Conservation (phyloP, 345 rosid species). For the Excoecaria agallocha region DNA sequence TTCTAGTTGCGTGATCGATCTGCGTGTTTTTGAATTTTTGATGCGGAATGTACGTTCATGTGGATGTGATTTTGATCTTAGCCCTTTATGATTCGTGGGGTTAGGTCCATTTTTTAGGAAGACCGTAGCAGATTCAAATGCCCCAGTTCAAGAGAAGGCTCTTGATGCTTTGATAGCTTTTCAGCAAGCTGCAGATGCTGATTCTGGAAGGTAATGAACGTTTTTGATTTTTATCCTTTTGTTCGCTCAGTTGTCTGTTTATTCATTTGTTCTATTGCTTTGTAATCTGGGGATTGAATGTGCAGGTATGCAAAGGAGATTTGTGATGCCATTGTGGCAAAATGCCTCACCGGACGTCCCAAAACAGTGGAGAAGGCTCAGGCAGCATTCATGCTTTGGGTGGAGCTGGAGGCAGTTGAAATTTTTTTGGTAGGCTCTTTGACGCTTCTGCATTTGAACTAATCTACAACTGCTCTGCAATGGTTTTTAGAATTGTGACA, state of each 20-base stretch:
- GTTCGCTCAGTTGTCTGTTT: slow-evolving; percentile 13
- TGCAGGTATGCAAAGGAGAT: slow-evolving; percentile 85
- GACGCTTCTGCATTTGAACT: background rate
- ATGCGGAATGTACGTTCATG: slow-evolving; percentile 31
- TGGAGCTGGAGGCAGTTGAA: slow-evolving; percentile 94
- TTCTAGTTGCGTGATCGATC: slow-evolving; percentile 36
- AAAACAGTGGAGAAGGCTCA: slow-evolving; percentile 97
- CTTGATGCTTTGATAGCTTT: slow-evolving; percentile 92
- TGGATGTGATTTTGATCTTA: background rate
- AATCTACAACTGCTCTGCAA: background rate
- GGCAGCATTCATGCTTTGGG: slow-evolving; percentile 91
- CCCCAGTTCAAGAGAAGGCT: slow-evolving; percentile 98
- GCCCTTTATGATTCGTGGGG: background rate
- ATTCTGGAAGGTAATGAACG: slow-evolving; percentile 69
- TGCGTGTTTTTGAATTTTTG: slow-evolving; percentile 5
- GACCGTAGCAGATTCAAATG: slow-evolving; percentile 97
- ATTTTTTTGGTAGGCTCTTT: slow-evolving; percentile 61
- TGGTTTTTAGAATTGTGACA: background rate
- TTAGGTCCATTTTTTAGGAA: slow-evolving; percentile 83
- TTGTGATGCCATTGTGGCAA: slow-evolving; percentile 88
- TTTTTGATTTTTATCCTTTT: slow-evolving; percentile 2
- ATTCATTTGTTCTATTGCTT: background rate
- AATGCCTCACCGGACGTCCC: slow-evolving; percentile 91
- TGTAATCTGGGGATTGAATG: background rate
- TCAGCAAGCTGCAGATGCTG: slow-evolving; percentile 88